These are phyloP conservation scores for Erysimum cheiranthoides DNA, from an alignment of 345 rosid genomes.

Conservation along the genomic window DNA sequence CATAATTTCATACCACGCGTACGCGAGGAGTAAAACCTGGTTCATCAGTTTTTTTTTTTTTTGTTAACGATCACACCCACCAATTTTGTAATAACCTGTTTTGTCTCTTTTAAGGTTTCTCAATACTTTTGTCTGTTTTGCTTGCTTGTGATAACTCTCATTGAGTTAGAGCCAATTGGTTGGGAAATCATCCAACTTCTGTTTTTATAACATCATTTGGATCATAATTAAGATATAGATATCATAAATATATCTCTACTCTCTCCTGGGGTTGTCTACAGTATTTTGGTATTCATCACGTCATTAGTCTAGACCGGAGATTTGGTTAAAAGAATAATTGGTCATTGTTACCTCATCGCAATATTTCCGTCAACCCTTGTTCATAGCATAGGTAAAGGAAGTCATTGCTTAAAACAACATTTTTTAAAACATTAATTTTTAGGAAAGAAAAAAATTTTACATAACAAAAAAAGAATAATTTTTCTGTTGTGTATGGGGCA, in stretches of 20 bases:
- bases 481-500: too few relatives aligned
- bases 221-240: not conserved
- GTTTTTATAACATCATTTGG: not conserved
- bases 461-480: too few relatives aligned
- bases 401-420: too few relatives aligned
- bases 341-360: not conserved
- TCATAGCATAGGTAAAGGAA: too few relatives aligned
- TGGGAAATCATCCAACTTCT: conserved; percentile 32
- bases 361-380: too few relatives aligned
- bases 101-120: conserved; percentile 33
- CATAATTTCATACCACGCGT: conserved; percentile 35
- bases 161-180: conserved; percentile 38
- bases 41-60: conserved; percentile 24
- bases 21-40: conserved; percentile 35
- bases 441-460: too few relatives aligned
- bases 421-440: too few relatives aligned
- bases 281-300: not conserved
- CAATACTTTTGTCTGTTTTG: conserved; percentile 1
- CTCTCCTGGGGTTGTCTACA: not conserved
- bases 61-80: conserved; percentile 34
- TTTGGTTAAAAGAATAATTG: not conserved
- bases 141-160: conserved; percentile 23
- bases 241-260: not conserved
- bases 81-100: conserved; percentile 39
- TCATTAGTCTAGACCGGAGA: not conserved